Evolutionary conservation across 306 rosid genomes (phyloP).

Genomic region (Calophaca sinica): DNA sequence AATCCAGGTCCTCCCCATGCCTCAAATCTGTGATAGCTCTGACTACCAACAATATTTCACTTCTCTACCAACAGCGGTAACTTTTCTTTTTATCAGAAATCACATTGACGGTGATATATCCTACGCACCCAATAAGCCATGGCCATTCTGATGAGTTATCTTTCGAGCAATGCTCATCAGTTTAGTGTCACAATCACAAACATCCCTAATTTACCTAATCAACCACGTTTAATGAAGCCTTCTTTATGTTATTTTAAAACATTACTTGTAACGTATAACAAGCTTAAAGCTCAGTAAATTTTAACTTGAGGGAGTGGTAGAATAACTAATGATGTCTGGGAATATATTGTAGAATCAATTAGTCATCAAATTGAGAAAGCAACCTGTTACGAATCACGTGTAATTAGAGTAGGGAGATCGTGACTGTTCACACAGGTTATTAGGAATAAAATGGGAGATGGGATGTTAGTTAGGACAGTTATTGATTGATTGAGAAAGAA

Average conservation of each 20-base stretch:
- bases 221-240: too few relatives aligned
- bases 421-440: background rate
- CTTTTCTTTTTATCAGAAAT: background rate
- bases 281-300: background rate
- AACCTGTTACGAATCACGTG: background rate
- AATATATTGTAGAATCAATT: background rate
- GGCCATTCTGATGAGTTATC: background rate
- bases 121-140: background rate
- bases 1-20: background rate
- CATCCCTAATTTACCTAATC: background rate
- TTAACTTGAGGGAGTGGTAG: background rate
- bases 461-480: background rate
- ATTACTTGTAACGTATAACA: background rate
- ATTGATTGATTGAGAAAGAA: background rate
- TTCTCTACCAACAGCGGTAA: background rate
- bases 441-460: background rate
- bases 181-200: too few relatives aligned
- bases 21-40: background rate
- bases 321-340: background rate
- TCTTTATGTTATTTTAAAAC: background rate
- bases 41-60: background rate
- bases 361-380: background rate
- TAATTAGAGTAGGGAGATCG: background rate
- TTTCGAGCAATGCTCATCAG: too few relatives aligned
- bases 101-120: background rate